Base-by-base conservation (phyloP, 2,329 filamentous ascomycete genomes). In the Ophiostoma sp. region DNA sequence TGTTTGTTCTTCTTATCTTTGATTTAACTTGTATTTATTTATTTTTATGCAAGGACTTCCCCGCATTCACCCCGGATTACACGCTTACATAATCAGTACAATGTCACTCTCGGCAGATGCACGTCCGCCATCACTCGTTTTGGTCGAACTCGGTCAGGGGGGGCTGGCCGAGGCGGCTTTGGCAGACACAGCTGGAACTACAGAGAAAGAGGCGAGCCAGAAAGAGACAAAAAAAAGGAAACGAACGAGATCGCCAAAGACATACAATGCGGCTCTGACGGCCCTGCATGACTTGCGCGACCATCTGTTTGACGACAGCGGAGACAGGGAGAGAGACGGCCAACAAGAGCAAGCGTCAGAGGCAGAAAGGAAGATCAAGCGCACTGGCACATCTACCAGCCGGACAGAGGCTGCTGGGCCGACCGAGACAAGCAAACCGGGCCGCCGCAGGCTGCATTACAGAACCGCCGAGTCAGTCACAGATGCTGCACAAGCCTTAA, bases 241-340 rank as follows among this genome's bases (percentile, higher is more conserved):
- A 57, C 52, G 52, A 15, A 57, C 52, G 23, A 57, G 57, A 33
- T 15, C 35, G 2, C 35, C 67, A 62, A 17, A 31, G 64, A 31
- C 33, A 69, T 67, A 41, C 23, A 48, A 36, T 64, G 70, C 62
- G 60, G 67, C 41, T 67, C 27, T 67, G 23, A 67, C 60, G 60
- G 67, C 41, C 70, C 62, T 67, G 17, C 48, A 62, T 48, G 68
- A 69, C 36, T 35, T 70, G 33, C 66, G 60, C 52, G 64, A 70
- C 69, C 69, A 62, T 20, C 57, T 62, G 11, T 62, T 62, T 62
- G 57, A 27, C 57, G 57, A 62, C 57, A 27, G 57, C 15, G 27
- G 27, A 62, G 57, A 11, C 39, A 11, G 23, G 13, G 23, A 62
- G 11, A 31, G 57, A 62, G 27, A 33, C 39, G 60, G 27, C 27